phyloP scores from a whole-genome alignment of 1,284 basidiomycete species.

The Malassezia psittaci region DNA sequence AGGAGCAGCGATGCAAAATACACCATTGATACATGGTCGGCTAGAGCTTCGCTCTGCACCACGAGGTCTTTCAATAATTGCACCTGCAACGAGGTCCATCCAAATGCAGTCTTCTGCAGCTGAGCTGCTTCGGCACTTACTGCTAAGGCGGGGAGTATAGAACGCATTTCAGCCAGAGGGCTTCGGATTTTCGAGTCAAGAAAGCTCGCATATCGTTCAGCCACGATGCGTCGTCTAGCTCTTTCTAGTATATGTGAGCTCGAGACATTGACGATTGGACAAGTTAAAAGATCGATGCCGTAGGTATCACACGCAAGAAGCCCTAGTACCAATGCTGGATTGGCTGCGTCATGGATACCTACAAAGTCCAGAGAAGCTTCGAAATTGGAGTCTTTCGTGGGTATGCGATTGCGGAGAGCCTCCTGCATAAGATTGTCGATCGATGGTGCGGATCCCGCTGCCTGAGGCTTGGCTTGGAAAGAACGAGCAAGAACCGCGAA shows the following conservation, averaged over 20 bases:
- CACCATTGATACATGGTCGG: conserved; percentile 55
- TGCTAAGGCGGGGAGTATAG: conserved; percentile 8
- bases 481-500: conserved; percentile 25
- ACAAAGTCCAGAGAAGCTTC: not conserved
- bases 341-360: conserved; percentile 1
- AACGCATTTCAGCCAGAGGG: not conserved
- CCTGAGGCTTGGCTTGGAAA: not conserved
- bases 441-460: not conserved
- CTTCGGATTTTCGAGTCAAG: not conserved
- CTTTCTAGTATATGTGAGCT: conserved; percentile 30
- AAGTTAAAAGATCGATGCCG: conserved; percentile 36
- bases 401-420: not conserved
- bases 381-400: not conserved
- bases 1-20: conserved; percentile 28
- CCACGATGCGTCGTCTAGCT: conserved; percentile 23
- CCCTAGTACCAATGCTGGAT: conserved; percentile 36
- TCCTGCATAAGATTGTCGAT: conserved; percentile 4
- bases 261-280: conserved; percentile 28
- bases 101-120: conserved; percentile 52
- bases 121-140: conserved; percentile 1
- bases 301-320: conserved; percentile 42
- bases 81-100: conserved; percentile 87
- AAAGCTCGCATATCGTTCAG: conserved; percentile 9
- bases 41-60: conserved; percentile 76
- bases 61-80: conserved; percentile 82